Conservation (phyloP, 2,329 filamentous ascomycete species). For the Diatrype stigma region DNA sequence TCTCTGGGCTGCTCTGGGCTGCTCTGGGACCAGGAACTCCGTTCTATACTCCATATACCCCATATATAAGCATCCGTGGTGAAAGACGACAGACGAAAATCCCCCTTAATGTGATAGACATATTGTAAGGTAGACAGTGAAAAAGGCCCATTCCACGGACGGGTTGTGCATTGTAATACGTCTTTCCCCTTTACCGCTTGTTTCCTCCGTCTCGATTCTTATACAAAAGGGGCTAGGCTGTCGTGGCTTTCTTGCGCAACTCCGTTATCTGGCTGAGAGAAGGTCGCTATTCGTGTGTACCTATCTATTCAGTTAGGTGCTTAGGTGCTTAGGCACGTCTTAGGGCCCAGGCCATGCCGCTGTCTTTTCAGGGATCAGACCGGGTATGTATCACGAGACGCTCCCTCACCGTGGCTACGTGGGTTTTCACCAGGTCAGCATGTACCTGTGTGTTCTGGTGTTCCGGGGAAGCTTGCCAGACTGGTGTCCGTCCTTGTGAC, state of each 20-base stretch:
- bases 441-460: neutral
- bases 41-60: too few relatives aligned
- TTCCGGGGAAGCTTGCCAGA: neutral
- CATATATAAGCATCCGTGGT: too few relatives aligned
- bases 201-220: constrained; percentile 1
- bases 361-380: neutral
- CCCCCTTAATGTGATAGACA: too few relatives aligned
- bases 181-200: constrained; percentile 6
- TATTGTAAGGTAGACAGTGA: too few relatives aligned
- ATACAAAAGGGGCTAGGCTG: neutral
- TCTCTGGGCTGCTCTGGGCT: too few relatives aligned
- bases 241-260: neutral
- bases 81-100: too few relatives aligned
- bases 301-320: neutral
- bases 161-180: neutral
- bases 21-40: too few relatives aligned
- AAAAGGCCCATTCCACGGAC: too few relatives aligned
- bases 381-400: neutral
- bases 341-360: neutral
- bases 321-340: neutral
- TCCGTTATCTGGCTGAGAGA: neutral
- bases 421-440: neutral
- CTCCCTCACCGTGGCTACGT: neutral
- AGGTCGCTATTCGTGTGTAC: neutral
- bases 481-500: neutral